Conservation (phyloP, 768 basidiomycete genomes). For the Trametes gibbosa region DNA sequence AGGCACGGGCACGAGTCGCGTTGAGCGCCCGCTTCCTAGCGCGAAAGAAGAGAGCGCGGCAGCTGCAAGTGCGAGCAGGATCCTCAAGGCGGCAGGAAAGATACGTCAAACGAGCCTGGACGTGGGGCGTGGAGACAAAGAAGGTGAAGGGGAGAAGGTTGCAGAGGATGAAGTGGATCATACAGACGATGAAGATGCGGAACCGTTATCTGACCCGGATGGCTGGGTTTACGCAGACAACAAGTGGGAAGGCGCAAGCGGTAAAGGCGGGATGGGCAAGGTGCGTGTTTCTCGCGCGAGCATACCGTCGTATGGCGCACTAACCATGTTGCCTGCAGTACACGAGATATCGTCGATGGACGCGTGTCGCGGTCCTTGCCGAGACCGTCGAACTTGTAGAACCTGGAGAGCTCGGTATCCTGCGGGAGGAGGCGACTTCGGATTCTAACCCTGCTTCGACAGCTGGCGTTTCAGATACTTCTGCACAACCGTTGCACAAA, state of each 20-base stretch:
- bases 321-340: conserved; percentile 45
- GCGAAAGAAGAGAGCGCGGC: conserved; percentile 43
- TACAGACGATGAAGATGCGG: conserved; percentile 43
- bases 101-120: conserved; percentile 40
- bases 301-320: neutral
- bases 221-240: conserved; percentile 96
- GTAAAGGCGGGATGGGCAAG: conserved; percentile 85
- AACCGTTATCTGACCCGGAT: conserved; percentile 70
- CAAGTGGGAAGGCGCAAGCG: conserved; percentile 83
- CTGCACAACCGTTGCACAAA: neutral
- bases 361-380: conserved; percentile 72
- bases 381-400: conserved; percentile 65
- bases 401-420: conserved; percentile 29
- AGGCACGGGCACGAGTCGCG: conserved; percentile 49
- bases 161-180: conserved; percentile 13
- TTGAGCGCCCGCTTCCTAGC: conserved; percentile 60
- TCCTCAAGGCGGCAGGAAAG: conserved; percentile 54
- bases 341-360: conserved; percentile 85
- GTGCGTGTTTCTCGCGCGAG: conserved; percentile 32
- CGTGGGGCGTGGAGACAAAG: neutral
- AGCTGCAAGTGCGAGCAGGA: conserved; percentile 26
- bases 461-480: neutral
- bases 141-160: conserved; percentile 13
- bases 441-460: neutral
- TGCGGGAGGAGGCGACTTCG: conserved; percentile 13